Conservation (phyloP, 2,329 filamentous ascomycete species). For the Aurifilum marmelostoma region DNA sequence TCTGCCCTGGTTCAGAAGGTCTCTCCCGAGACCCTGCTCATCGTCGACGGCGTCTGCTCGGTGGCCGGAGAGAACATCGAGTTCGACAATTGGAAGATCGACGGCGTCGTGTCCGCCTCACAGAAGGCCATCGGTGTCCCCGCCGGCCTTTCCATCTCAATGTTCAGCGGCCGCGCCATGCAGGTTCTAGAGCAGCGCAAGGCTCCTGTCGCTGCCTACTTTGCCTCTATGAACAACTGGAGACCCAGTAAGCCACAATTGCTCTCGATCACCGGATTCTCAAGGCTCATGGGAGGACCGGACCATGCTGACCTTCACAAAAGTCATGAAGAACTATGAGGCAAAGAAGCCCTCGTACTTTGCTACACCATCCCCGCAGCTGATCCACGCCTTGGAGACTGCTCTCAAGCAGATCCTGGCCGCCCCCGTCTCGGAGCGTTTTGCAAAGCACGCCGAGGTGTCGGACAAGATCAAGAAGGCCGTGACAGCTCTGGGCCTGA, state of each 20-base stretch:
- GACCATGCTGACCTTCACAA: constrained; percentile 38
- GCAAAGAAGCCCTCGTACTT: constrained; percentile 98
- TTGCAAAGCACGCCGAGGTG: constrained; percentile 76
- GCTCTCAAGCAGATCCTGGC: constrained; percentile 83
- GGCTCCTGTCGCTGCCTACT: constrained; percentile 84
- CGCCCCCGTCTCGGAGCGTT: constrained; percentile 79
- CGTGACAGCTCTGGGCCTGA: constrained; percentile 77
- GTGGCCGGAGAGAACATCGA: constrained; percentile 94
- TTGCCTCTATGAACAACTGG: constrained; percentile 97
- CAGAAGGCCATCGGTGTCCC: constrained; percentile 98
- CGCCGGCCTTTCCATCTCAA: constrained; percentile 90
- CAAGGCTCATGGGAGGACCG: constrained; percentile 10
- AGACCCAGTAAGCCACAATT: constrained; percentile 68
- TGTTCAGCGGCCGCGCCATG: constrained; percentile 89
- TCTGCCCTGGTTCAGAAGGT: constrained; percentile 82
- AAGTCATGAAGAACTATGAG: constrained; percentile 99
- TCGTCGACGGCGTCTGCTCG: constrained; percentile 96
- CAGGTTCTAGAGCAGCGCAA: constrained; percentile 79
- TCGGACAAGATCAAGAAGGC: constrained; percentile 88
- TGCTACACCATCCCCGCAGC: constrained; percentile 91
- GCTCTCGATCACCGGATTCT: neutral
- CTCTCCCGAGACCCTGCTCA: constrained; percentile 86
- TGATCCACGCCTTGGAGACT: constrained; percentile 91
- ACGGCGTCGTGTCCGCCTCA: constrained; percentile 89
- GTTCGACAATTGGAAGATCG: constrained; percentile 93